Base-by-base conservation (phyloP, 2,329 filamentous ascomycete species). In the Atkinsonella hypoxylon region DNA sequence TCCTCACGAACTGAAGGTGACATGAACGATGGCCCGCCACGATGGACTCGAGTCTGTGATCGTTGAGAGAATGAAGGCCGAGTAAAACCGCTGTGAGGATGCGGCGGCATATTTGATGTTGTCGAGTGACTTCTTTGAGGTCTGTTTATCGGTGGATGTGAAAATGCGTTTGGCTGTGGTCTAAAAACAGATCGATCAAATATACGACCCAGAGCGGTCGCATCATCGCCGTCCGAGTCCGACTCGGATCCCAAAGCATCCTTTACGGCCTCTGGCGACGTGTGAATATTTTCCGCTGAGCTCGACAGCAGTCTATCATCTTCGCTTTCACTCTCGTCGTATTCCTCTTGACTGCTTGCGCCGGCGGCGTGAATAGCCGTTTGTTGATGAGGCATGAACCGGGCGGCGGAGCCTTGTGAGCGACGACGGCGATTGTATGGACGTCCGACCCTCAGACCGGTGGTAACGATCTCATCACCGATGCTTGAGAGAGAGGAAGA, bases 161-260 rank as follows among this genome's bases (percentile, higher is more conserved):
- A 87, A 65, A 96, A 96, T 38, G 86, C 89, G 61, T 96, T 95
- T 7, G 90, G 90, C 61, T 95, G 89, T 10, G 91, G 91, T 20
- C 83, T 85, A 64, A 96, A 96, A 41, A 68, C 64, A 4, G 71
- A 66, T 38, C 70, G 67, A 54, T 80, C 76, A 9, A 78, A 73
- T 15, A 69, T 70, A 45, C 69, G 67, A 42, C 89, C 89, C 49
- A 96, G 75, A 0, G 90, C 89, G 0, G 90, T 96, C 3, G 82
- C 82, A 57, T 87, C 85, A 67, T 94, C 89, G 56, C 89, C 83
- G 52, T 74, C 75, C 18, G 70, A 70, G 49, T 75, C 75, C 31
- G 71, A 70, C 49, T 72, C 71, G 20, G 70, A 71, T 45, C 74
- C 74, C 13, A 70, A 73, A 36, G 76, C 74, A 40, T 68, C 63